These are phyloP conservation scores for Moniliophthora roreri DNA, from an alignment of 1,284 basidiomycete genomes.

Conservation along the genomic window DNA sequence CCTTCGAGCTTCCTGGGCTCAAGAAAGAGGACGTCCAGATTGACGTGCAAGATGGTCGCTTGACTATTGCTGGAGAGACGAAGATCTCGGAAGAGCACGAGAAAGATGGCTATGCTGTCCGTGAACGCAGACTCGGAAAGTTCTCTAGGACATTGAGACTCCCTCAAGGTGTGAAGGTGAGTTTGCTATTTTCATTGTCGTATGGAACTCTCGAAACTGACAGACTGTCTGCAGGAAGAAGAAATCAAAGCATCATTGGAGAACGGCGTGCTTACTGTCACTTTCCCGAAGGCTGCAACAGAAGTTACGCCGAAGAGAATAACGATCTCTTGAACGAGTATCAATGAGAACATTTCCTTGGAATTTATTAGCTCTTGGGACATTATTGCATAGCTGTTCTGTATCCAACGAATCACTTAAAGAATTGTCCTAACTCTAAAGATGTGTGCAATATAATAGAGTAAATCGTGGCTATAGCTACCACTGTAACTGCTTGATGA, in stretches of 20 bases:
- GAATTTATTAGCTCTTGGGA: too few relatives aligned
- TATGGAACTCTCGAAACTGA: neutral
- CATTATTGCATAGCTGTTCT: too few relatives aligned
- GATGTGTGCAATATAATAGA: too few relatives aligned
- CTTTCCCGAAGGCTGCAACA: neutral
- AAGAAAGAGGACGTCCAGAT: neutral
- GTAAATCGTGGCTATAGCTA: neutral
- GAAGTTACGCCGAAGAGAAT: neutral
- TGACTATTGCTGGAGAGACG: neutral
- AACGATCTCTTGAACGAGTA: neutral
- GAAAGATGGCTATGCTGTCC: neutral
- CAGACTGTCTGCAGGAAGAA: neutral
- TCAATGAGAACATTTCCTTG: too few relatives aligned
- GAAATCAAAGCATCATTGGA: neutral
- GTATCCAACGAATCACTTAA: too few relatives aligned
- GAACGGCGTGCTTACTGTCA: neutral
- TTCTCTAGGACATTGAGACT: constrained; percentile 3
- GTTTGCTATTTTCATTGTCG: too few relatives aligned
- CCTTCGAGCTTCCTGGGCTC: neutral
- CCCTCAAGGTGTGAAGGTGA: neutral
- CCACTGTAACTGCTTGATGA: neutral
- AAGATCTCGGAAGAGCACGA: constrained; percentile 1
- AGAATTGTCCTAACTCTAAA: too few relatives aligned
- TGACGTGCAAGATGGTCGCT: neutral
- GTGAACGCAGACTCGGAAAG: neutral